Evolutionary conservation across 1,284 basidiomycete species (phyloP), one percentile per base, ranked within the genome.

Genomic region (Sphagnurus paluster): DNA sequence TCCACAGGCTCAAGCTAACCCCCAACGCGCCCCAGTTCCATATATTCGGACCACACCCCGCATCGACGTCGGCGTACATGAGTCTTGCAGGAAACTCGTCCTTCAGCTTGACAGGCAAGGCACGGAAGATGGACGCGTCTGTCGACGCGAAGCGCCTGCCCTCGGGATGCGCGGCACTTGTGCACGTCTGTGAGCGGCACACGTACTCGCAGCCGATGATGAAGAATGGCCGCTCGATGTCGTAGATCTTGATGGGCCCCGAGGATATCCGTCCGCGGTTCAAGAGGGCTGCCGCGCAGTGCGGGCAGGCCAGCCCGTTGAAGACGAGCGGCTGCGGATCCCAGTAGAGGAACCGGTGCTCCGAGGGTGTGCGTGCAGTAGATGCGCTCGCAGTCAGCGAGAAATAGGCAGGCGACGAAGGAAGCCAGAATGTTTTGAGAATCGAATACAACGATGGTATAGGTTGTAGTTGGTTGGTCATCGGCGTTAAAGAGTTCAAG

Each of bases 121-220:
- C 76, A 34, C 79, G 77, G 47, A 87, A 71, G 56, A 89, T 82
- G 4, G 79, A 77, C 2, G 76, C 69, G 55, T 89, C 86, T 1
- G 82, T 87, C 59, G 80, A 84, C 0, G 82, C 78, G 54, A 80
- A 87, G 51, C 71, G 78, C 30, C 83, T 76, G 0, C 79, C 81
- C 26, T 81, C 80, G 1, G 72, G 45, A 5, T 64, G 62, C 19
- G 63, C 64, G 19, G 61, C 57, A 14, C 66, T 59, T 24, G 66
- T 52, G 60, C 79, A 84, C 23, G 63, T 36, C 0, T 62, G 42
- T 21, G 74, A 79, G 44, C 70, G 74, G 60, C 86, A 89, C 2
- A 74, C 69, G 51, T 89, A 89, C 59, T 86, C 82, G 58, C 85
- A 86, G n/a, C 83, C 86, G 33, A 89, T 87, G 58, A 89, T 75